Base-by-base conservation (phyloP, 768 basidiomycete genomes). In the Leccinum imitatum region DNA sequence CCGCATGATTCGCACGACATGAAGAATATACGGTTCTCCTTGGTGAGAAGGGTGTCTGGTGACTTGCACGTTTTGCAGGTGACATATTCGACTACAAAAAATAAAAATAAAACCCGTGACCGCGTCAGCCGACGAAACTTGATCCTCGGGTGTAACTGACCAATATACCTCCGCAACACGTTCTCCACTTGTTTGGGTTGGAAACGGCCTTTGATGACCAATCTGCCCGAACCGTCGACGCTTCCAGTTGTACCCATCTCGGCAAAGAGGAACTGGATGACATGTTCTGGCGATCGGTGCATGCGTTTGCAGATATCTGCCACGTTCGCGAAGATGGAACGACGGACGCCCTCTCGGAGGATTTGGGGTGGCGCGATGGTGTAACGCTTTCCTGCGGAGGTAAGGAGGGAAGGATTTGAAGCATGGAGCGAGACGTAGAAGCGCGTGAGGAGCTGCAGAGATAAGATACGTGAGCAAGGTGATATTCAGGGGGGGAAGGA, bases 11-110 rank as follows among this genome's bases (percentile, higher is more conserved):
- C 90, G 78, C 93, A 95, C 0, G 91, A 83, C 85, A 93, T 91
- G 84, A 99, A 99, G 83, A 95, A 98, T 72, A 99, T 93, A 77
- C 97, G 92, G 76, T 97, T 97, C 78, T 98, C 95, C 77, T 98
- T 99, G 30, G 90, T 89, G 39, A 99, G 84, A 19, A 97, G 84
- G 3, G 97, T 99, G 74, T 99, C 97, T 50, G 93, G 93, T 1
- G 96, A 98, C 79, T 98, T 99, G 84, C 97, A 99, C 44, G 95
- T 98, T 77, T 97, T 96, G 85, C 97, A 99, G 41, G 95, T 95
- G 61, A 98, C 96, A 76, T 98, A 98, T 79, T 98, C 95, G 62
- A 96, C 95, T 96, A 65, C 13, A 61, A 47, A 11, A 11, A 9
- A 3, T 5, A 33, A 41, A 41, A 41, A 41, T 30, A n/a, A 3